Evolutionary conservation across 345 rosid species (phyloP).

Genomic region (Barbarea vulgaris): DNA sequence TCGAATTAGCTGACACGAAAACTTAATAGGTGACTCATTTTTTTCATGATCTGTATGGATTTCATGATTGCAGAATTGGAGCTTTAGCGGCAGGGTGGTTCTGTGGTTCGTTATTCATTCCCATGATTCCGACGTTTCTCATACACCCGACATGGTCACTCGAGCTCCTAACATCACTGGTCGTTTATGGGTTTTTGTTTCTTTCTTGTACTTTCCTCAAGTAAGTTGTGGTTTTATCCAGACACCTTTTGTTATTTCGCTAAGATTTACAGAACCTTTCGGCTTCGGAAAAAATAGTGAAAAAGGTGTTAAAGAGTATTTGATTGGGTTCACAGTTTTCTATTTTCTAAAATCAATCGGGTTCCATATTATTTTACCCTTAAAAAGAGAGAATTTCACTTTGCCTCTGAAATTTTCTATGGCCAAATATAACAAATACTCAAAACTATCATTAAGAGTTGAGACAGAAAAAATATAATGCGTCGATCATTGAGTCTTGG

Average conservation of each 20-base stretch:
- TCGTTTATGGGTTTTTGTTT: constrained; percentile 76
- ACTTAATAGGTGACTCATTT: neutral
- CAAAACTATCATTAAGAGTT: neutral
- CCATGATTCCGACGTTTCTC: constrained; percentile 71
- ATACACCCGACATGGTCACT: constrained; percentile 92
- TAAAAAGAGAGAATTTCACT: neutral
- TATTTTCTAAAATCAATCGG: neutral
- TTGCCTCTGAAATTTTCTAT: neutral
- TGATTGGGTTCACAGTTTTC: neutral
- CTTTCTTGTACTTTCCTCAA: constrained; percentile 87
- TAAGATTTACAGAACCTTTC: neutral
- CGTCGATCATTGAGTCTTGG: neutral
- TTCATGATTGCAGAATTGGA: constrained; percentile 57
- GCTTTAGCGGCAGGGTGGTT: constrained; percentile 87
- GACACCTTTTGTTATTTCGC: neutral
- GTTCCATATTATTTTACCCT: neutral
- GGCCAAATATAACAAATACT: neutral
- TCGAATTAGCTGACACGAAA: neutral
- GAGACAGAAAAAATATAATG: neutral
- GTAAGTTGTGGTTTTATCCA: constrained; percentile 37
- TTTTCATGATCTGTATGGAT: neutral
- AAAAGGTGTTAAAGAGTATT: constrained; percentile 1
- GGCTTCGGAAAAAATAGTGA: constrained; percentile 1
- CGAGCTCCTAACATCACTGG: constrained; percentile 88
- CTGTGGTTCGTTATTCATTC: constrained; percentile 77